Conservation (phyloP, 257 asterid species). For the Gynochthodes officinalis region DNA sequence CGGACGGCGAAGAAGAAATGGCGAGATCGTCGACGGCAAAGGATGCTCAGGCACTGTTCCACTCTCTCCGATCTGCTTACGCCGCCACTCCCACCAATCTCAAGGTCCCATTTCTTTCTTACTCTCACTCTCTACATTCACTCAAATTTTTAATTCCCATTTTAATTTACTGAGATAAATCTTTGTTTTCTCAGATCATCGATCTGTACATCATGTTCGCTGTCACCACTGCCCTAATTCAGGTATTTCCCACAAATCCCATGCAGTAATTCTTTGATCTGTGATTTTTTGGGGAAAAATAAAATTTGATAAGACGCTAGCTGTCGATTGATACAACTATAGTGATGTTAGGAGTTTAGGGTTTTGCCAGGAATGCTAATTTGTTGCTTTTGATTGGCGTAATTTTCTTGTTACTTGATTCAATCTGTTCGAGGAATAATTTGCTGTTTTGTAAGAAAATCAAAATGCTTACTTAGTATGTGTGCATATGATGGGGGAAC, state of each 20-base stretch:
- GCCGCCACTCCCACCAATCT: conserved; percentile 61
- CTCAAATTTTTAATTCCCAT: neutral
- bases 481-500: neutral
- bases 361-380: neutral
- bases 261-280: neutral
- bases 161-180: neutral
- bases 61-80: conserved; percentile 70
- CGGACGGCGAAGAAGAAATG: conserved; percentile 32
- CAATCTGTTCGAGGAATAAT: neutral
- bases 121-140: neutral
- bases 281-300: neutral
- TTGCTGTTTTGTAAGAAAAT: neutral
- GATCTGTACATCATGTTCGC: conserved; percentile 74
- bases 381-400: neutral
- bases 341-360: conserved; percentile 1
- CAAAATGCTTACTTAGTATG: neutral
- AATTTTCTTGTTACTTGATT: neutral
- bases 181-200: conserved; percentile 50
- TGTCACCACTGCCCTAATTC: conserved; percentile 59
- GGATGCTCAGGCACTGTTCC: conserved; percentile 62
- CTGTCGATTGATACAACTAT: neutral
- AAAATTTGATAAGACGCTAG: neutral
- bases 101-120: conserved; percentile 39
- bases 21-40: conserved; percentile 58
- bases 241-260: conserved; percentile 34